Evolutionary conservation across 495 filamentous ascomycete species (phyloP).

Genomic region (Lasiosphaeria miniovina): DNA sequence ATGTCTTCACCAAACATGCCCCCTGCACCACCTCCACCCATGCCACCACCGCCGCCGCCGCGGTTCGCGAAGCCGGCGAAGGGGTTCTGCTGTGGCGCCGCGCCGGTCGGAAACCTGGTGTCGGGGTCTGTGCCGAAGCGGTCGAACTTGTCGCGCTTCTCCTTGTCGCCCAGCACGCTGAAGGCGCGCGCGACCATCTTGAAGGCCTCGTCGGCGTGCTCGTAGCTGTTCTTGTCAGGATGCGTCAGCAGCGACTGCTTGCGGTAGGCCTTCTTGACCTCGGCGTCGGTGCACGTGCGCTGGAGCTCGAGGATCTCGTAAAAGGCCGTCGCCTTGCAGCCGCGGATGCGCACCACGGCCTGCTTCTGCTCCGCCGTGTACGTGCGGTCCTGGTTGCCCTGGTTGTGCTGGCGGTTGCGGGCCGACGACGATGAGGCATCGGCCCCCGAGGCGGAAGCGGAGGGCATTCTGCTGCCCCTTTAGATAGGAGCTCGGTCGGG

Average conservation of each 20-base stretch:
- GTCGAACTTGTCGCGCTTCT: conserved; percentile 86
- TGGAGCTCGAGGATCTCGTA: conserved; percentile 78
- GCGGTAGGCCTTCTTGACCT: conserved; percentile 94
- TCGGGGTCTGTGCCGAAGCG: conserved; percentile 89
- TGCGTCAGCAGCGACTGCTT: conserved; percentile 87
- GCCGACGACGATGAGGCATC: conserved; percentile 58
- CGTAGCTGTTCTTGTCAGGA: conserved; percentile 98
- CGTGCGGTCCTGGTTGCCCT: conserved; percentile 87
- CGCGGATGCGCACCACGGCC: conserved; percentile 80
- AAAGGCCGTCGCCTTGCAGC: conserved; percentile 80
- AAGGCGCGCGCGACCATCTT: conserved; percentile 96
- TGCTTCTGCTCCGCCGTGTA: conserved; percentile 87
- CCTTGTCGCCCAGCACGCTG: conserved; percentile 85
- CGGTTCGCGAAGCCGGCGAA: conserved; percentile 70
- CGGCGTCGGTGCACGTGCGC: conserved; percentile 64
- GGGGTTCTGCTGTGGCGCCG: conserved; percentile 52
- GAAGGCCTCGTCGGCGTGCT: conserved; percentile 94
- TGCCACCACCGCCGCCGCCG: conserved; percentile 38
- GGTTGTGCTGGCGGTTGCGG: conserved; percentile 75
- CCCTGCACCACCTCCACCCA: conserved; percentile 42
- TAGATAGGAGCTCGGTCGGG: neutral
- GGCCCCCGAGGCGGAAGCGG: conserved; percentile 70
- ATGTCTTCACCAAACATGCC: conserved; percentile 85
- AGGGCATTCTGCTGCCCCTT: conserved; percentile 57
- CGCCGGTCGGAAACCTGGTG: conserved; percentile 65